Conservation (phyloP, 2,329 filamentous ascomycete species). For the Amphichorda felina region DNA sequence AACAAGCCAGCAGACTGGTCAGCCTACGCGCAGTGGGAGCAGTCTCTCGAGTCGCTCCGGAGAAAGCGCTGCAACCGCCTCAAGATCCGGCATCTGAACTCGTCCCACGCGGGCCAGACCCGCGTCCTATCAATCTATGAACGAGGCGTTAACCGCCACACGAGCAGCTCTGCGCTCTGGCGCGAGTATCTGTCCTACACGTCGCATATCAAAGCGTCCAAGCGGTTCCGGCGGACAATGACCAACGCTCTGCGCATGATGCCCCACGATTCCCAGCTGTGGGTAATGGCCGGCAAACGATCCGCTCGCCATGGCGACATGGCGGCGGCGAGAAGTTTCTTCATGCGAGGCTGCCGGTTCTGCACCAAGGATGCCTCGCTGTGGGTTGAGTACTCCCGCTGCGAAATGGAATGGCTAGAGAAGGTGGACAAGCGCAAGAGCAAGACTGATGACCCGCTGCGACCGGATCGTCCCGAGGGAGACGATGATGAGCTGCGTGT, state of each 20-base stretch:
- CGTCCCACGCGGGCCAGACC: conserved; percentile 61
- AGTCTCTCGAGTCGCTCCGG: conserved; percentile 61
- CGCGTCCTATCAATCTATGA: conserved; percentile 86
- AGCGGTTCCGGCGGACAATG: conserved; percentile 53
- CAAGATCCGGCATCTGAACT: conserved; percentile 55
- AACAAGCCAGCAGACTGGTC: conserved; percentile 69
- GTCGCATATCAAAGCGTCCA: conserved; percentile 52
- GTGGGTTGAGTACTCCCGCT: conserved; percentile 82
- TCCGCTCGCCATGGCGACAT: conserved; percentile 78
- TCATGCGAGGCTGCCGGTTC: conserved; percentile 81
- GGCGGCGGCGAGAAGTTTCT: conserved; percentile 71
- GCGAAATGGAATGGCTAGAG: conserved; percentile 86
- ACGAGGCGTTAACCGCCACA: conserved; percentile 72
- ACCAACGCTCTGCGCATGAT: conserved; percentile 70
- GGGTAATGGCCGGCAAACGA: conserved; percentile 73
- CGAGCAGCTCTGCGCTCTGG: conserved; percentile 74
- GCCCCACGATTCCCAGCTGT: conserved; percentile 71
- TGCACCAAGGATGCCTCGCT: conserved; percentile 63
- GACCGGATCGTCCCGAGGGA: conserved; percentile 30
- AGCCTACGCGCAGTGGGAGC: conserved; percentile 66
- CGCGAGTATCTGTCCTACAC: conserved; percentile 81
- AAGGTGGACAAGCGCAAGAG: conserved; percentile 62
- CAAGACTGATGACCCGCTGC: conserved; percentile 43
- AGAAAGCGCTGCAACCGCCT: conserved; percentile 74
- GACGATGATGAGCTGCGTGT: conserved; percentile 35